Evolutionary conservation across 148 eudicot genomes (phyloP), one percentile per base, ranked within the genome.

Genomic region (Selenicereus undatus): DNA sequence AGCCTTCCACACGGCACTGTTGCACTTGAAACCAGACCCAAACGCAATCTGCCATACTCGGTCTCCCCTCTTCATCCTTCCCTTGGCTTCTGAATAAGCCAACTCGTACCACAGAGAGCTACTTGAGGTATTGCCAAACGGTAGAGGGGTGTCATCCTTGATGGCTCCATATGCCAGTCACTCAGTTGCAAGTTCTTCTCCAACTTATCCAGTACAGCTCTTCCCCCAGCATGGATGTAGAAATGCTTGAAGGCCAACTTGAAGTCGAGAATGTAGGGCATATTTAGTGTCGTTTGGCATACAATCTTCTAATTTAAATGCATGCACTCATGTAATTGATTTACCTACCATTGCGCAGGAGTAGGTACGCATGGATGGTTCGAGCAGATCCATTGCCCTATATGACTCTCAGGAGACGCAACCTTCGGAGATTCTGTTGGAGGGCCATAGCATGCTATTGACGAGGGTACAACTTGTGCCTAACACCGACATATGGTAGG

Each of bases 11-110:
- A 79, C 81, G 7, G 76, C 76, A 52, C 66, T 79, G 58, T 70
- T 79, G 52, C 81, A 79, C 76, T 79, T 71, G 26, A 79, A 79
- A 22, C 81, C 81, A 32, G 81, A 71, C 51, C 81, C 81, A 21
- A 79, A 79, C 51, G 76, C 76, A 10, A 79, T 71, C 43, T 79
- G 81, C 75, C 81, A 79, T 50, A 71, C 30, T 24, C 81, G 24
- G 26, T 79, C 81, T 5, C 81, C 81, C 29, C 21, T 50, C 45
- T 51, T 78, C 7, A 78, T 60, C 48, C 75, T 20, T 36, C 81
- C 81, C 62, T 79, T 79, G 30, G 75, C 76, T 35, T 79, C 81
- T 0, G 51, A 21, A 32, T 79, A 79, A 0, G 81, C 81, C 17
- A 79, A 75, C 27, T 70, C 76, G 5, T 79, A 79, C 81, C 81